Conservation (phyloP, 768 basidiomycete genomes). For the Zangia roseola region DNA sequence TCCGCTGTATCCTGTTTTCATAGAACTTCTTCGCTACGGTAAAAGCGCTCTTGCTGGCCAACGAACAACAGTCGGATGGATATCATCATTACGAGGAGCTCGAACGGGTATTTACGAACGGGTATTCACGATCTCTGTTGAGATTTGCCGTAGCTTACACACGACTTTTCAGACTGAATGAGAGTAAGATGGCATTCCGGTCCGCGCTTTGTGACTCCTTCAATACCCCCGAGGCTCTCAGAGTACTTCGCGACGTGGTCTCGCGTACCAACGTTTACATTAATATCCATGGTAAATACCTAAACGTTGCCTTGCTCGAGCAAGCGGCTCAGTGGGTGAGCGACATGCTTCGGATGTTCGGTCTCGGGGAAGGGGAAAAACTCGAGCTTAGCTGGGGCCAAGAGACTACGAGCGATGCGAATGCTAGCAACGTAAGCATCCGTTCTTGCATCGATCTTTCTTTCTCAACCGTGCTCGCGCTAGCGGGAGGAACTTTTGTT, state of each 20-base stretch:
- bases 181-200: conserved; percentile 77
- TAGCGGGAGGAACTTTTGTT: conserved; percentile 84
- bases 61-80: conserved; percentile 52
- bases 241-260: conserved; percentile 75
- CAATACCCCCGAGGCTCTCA: conserved; percentile 86
- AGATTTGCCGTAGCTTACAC: conserved; percentile 9
- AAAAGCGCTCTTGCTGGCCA: conserved; percentile 69
- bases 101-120: conserved; percentile 67
- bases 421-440: conserved; percentile 45
- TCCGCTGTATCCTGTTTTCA: conserved; percentile 1
- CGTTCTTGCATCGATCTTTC: neutral
- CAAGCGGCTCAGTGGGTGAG: conserved; percentile 68
- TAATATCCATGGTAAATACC: conserved; percentile 54
- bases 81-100: conserved; percentile 61
- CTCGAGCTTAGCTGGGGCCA: conserved; percentile 86
- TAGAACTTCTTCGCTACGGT: conserved; percentile 94
- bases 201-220: conserved; percentile 93
- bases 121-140: conserved; percentile 46
- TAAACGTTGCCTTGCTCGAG: conserved; percentile 64
- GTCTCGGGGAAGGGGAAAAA: conserved; percentile 68
- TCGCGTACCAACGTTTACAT: conserved; percentile 89
- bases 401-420: conserved; percentile 39
- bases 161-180: conserved; percentile 55
- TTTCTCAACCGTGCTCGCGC: conserved; percentile 1
- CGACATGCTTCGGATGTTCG: conserved; percentile 74